Conservation (phyloP, 345 rosid species). For the Cochlearia excelsa region DNA sequence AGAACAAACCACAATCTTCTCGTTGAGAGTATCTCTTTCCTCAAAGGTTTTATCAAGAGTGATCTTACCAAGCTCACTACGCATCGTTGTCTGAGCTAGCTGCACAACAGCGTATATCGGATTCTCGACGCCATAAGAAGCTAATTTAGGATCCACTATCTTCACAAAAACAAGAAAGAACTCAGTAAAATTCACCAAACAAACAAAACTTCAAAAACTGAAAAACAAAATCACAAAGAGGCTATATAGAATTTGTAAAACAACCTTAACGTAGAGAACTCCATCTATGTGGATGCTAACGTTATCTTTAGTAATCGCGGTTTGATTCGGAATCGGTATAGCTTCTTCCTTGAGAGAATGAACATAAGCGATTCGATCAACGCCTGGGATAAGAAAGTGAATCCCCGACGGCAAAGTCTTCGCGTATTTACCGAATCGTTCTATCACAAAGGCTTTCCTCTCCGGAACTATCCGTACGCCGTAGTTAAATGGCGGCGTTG, state of each 20-base stretch:
- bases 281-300: slow-evolving; percentile 91
- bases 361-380: slow-evolving; percentile 90
- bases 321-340: slow-evolving; percentile 80
- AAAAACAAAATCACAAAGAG: too few relatives aligned
- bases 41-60: slow-evolving; percentile 97
- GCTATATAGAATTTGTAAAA: not conserved
- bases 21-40: slow-evolving; percentile 90
- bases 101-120: slow-evolving; percentile 93
- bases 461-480: slow-evolving; percentile 89
- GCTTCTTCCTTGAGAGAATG: slow-evolving; percentile 99
- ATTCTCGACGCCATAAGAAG: slow-evolving; percentile 95
- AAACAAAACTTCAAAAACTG: not conserved
- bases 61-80: slow-evolving; percentile 96
- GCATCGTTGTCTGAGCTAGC: slow-evolving; percentile 98
- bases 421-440: slow-evolving; percentile 81
- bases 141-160: slow-evolving; percentile 89
- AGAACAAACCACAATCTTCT: slow-evolving; percentile 82
- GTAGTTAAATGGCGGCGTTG: slow-evolving; percentile 77
- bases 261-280: slow-evolving; percentile 84
- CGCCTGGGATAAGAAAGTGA: slow-evolving; percentile 80
- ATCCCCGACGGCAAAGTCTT: slow-evolving; percentile 84
- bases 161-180: slow-evolving; percentile 25
- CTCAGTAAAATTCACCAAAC: not conserved
- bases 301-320: slow-evolving; percentile 90
- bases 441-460: slow-evolving; percentile 82